Conservation (phyloP, 805 yeast species). For the Lachancea cidri region DNA sequence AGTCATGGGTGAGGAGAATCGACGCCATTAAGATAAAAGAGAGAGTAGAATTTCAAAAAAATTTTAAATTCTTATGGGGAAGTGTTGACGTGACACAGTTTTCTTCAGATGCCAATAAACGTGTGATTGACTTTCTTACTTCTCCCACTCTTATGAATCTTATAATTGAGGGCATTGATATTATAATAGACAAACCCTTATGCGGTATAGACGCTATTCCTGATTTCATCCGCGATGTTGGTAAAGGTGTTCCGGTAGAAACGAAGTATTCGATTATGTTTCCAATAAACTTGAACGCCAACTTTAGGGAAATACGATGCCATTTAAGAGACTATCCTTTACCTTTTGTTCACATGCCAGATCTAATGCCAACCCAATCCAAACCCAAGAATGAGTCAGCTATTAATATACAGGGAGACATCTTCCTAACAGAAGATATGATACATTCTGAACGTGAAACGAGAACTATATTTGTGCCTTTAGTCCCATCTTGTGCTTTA, state of each 20-base stretch:
- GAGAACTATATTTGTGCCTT: conserved; percentile 56
- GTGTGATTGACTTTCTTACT: conserved; percentile 42
- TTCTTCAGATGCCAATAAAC: conserved; percentile 40
- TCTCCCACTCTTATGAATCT: conserved; percentile 52
- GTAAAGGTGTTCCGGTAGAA: conserved; percentile 77
- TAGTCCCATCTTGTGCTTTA: conserved; percentile 43
- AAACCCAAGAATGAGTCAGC: conserved; percentile 22
- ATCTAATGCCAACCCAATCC: conserved; percentile 32
- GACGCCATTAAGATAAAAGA: conserved; percentile 40
- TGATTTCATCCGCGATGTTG: conserved; percentile 61
- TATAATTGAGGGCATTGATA: conserved; percentile 43
- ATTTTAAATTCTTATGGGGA: conserved; percentile 41
- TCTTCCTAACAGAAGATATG: conserved; percentile 65
- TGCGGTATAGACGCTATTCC: conserved; percentile 49
- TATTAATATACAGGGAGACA: conserved; percentile 50
- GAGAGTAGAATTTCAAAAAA: conserved; percentile 37
- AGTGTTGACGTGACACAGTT: conserved; percentile 28
- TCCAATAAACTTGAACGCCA: conserved; percentile 57
- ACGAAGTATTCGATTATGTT: conserved; percentile 61
- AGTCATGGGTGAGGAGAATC: conserved; percentile 69
- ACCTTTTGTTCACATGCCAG: conserved; percentile 73
- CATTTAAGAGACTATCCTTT: conserved; percentile 83
- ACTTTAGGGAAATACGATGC: conserved; percentile 55
- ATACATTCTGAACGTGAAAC: conserved; percentile 46
- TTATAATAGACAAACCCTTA: conserved; percentile 45